Conservation (phyloP, 345 rosid species). For the Sonneratia alba region DNA sequence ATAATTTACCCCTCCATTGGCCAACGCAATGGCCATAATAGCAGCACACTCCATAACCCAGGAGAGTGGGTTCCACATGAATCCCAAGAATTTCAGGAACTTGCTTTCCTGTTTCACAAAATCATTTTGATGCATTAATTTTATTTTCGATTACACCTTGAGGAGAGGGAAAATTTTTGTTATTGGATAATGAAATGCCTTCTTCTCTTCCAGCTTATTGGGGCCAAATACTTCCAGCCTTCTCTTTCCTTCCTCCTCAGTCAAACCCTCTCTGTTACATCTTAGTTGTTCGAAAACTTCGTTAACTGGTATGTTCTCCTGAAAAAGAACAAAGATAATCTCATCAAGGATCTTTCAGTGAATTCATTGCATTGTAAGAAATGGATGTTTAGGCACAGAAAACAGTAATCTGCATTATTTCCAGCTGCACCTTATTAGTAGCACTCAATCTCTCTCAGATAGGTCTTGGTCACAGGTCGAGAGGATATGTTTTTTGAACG, state of each 20-base stretch:
- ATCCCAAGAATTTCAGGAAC: constrained; percentile 63
- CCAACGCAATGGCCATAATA: constrained; percentile 74
- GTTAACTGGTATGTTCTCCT: constrained; percentile 77
- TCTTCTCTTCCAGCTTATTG: constrained; percentile 93
- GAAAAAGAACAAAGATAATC: neutral
- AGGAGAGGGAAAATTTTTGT: neutral
- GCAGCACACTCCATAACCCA: constrained; percentile 95
- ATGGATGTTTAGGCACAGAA: neutral
- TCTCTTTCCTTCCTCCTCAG: constrained; percentile 62
- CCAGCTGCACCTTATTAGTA: no score
- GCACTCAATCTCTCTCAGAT: no score
- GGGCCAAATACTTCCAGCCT: constrained; percentile 73
- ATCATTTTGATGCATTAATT: neutral
- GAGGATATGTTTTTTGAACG: no score
- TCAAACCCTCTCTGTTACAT: constrained; percentile 70
- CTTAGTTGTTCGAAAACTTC: constrained; percentile 81
- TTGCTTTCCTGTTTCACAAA: constrained; percentile 53
- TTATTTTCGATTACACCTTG: neutral
- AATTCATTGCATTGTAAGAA: no score
- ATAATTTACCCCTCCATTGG: constrained; percentile 60
- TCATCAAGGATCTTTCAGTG: no score
- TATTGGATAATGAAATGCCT: constrained; percentile 9
- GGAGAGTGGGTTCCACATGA: constrained; percentile 93
- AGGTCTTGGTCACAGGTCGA: no score
- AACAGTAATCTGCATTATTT: neutral